Base-by-base conservation (phyloP, 1,284 basidiomycete genomes). In the Takashimella koratensis region DNA sequence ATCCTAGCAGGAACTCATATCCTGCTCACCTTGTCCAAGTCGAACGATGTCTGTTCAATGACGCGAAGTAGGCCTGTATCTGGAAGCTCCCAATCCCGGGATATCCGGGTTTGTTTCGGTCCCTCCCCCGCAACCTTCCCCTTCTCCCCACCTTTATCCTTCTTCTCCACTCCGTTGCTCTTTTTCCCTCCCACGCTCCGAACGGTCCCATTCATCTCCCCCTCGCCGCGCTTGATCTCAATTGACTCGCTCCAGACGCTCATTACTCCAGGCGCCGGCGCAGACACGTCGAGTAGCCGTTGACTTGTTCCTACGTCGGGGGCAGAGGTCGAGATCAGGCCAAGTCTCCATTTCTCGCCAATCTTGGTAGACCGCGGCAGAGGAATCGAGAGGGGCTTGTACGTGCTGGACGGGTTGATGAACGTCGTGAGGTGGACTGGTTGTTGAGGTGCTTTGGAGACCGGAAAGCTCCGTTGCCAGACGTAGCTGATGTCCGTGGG, bases 31-130 rank as follows among this genome's bases (percentile, higher is more conserved):
- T 93, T 93, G 78, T 93, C 90, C 5, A 94, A 78, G 68, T 91
- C 90, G 68, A 89, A 93, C 2, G 86, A 87, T 0, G 87, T 90
- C 66, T 88, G 86, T 67, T 94, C 90, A 8, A 77, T 79, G 30
- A 93, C 78, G 25, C 69, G 78, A 56, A 90, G 55, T 60, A 65
- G 16, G 41, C 47, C 22, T 47, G 68, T 61, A 22, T 30, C 26
- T 3, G 65, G 57, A 21, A 84, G 63, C 12, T 73, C 69, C 71
- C 84, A 88, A 4, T 82, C 75, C 44, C 88, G 77, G 57, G 81
- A 79, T 45, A 91, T 85, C 58, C 80, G 78, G 54, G 86, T 86
- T 69, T 91, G 88, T 67, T 91, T 90, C 25, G 65, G 62, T 16
- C 59, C 64, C n/a, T 62, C 64, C 46, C 65, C 58, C 41, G 56